Percentiles rank a stretch among this genome's conserved stretches.
These are phyloP conservation scores for Fusarium anguioides DNA, from an alignment of 2,329 filamentous ascomycete genomes.

Conservation along the genomic window DNA sequence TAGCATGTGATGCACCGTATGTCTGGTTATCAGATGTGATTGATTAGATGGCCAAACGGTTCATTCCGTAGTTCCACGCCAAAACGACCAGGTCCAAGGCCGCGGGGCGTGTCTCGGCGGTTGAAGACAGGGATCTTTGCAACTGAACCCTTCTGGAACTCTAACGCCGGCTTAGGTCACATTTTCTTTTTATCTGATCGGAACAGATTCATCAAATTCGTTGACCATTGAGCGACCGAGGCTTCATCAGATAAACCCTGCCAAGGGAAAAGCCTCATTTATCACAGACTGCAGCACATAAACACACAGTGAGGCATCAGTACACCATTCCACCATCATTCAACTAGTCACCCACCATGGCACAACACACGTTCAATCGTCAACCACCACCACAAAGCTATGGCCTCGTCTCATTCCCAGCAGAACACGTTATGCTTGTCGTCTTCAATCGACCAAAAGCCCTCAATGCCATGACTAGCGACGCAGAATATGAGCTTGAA, in stretches of 20 bases:
- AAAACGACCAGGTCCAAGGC: constrained; percentile 6
- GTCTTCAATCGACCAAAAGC: constrained; percentile 39
- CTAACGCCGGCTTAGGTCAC: constrained; percentile 18
- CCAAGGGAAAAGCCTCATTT: not conserved
- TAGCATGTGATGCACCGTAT: constrained; percentile 15
- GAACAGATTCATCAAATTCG: not conserved
- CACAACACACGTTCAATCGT: constrained; percentile 30
- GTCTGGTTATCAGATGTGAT: constrained; percentile 41
- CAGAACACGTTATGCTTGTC: constrained; percentile 42
- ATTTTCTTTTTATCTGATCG: constrained; percentile 32
- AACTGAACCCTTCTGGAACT: constrained; percentile 1
- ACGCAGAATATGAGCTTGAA: constrained; percentile 52
- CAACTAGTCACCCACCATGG: constrained; percentile 23
- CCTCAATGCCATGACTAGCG: constrained; percentile 43
- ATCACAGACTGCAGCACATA: constrained; percentile 11
- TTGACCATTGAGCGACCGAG: constrained; percentile 21
- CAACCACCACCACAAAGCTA: constrained; percentile 36
- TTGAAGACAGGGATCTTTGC: constrained; percentile 3
- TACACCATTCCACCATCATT: not conserved
- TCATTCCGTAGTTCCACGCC: constrained; percentile 33
- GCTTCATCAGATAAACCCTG: constrained; percentile 34
- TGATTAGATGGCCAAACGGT: constrained; percentile 41
- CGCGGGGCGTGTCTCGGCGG: not conserved
- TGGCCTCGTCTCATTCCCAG: constrained; percentile 42
- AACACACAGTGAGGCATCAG: not conserved